Percentiles rank a stretch among this genome's conserved stretches.
These are phyloP conservation scores for Blastobotrys proliferans DNA, from an alignment of 1,139 yeast genomes.

Conservation along the genomic window DNA sequence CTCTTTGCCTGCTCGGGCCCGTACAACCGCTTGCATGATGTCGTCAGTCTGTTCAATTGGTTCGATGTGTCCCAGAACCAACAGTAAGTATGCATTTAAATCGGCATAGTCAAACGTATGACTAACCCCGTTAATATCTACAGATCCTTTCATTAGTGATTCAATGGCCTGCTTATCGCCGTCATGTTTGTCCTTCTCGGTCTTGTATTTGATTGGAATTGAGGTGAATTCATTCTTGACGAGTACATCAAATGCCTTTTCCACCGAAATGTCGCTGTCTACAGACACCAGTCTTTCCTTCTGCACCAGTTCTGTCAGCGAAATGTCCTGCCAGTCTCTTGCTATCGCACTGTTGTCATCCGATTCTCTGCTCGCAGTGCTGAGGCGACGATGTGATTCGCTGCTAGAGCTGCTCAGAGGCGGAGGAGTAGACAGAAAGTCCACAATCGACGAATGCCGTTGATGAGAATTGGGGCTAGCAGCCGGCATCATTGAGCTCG, in stretches of 20 bases:
- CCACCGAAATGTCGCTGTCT: conserved; percentile 63
- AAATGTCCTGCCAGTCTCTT: conserved; percentile 69
- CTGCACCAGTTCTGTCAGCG: conserved; percentile 70
- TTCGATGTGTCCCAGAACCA: conserved; percentile 60
- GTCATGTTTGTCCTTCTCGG: conserved; percentile 24
- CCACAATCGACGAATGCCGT: conserved; percentile 59
- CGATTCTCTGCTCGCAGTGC: conserved; percentile 13
- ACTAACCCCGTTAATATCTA: conserved; percentile 39
- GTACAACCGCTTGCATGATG: conserved; percentile 28
- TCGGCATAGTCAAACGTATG: conserved; percentile 86
- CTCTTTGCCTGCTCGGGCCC: conserved; percentile 38
- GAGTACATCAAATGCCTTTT: conserved; percentile 79
- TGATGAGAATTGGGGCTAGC: conserved; percentile 12
- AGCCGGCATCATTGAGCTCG: conserved; percentile 7
- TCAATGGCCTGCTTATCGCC: conserved; percentile 6
- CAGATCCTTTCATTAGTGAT: conserved; percentile 44
- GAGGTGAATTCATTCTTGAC: conserved; percentile 71
- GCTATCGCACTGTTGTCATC: conserved; percentile 11
- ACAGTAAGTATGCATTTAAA: conserved; percentile 73
- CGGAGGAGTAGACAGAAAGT: conserved; percentile 79
- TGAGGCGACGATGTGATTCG: conserved; percentile 12
- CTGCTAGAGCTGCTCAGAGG: conserved; percentile 43
- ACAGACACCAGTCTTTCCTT: conserved; percentile 71
- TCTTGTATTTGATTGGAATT: conserved; percentile 60
- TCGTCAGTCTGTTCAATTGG: conserved; percentile 31